Evolutionary conservation across 805 yeast species (phyloP), one percentile per base, ranked within the genome.

Genomic region (Candida pini): DNA sequence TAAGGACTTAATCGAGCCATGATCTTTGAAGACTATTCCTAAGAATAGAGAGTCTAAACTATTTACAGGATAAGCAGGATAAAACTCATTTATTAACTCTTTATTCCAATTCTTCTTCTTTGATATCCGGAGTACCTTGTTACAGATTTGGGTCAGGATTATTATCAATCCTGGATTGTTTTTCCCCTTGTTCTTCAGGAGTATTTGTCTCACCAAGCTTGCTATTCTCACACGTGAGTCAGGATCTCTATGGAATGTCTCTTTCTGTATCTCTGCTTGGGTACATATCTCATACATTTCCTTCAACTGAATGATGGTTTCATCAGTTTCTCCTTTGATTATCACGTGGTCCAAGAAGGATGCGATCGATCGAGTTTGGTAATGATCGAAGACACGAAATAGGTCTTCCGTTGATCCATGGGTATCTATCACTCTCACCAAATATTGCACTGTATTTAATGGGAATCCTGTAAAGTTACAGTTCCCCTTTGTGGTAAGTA

Each of bases 341-440:
- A n/a, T n/a, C n/a, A n/a, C n/a, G n/a, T n/a, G n/a, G n/a, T n/a
- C n/a, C n/a, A 46, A 18, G 20, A 25, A 28, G 3, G 21, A 16
- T 3, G 33, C 13, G 9, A 36, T 35, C 5, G 33, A 31, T 19
- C 31, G 32, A 14, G 17, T 14, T 14, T 26, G 40, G 27, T 44
- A 49, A 12, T 35, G 35, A 14, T 38, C 46, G 13, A 42, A 34
- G 9, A 51, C 33, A 4, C 27, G 15, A 9, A 40, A 37, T 5
- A 55, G 20, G 20, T 53, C 52, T 9, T 29, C 33, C 2, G 37
- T 10, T 2, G 39, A 33, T 1, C 58, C 60, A 30, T 43, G 41
- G 9, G 31, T 32, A 39, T 56, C 60, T 4, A 55, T 40, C 2
- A 51, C 41, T 10, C 24, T 26, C 3, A 46, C 24, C 7, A 56